A percentile compares a stretch with the other conserved stretches of the same genome.
Conservation (phyloP, 495 filamentous ascomycete genomes). For the Hamigera avellanea region DNA sequence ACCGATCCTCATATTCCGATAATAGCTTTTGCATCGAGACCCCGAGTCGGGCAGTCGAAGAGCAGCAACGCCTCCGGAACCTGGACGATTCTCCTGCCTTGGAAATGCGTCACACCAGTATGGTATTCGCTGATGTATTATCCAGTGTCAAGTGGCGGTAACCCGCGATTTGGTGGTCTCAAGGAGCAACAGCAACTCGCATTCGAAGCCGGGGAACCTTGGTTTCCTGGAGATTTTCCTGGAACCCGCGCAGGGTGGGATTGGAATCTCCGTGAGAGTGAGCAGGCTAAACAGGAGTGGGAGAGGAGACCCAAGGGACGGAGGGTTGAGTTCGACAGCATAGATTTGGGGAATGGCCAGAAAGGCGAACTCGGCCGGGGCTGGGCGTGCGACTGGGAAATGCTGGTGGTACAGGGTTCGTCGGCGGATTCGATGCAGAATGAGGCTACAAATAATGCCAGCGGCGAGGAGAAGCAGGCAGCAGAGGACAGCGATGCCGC, state of each 20-base stretch:
- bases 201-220: constrained; percentile 68
- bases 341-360: constrained; percentile 61
- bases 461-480: constrained; percentile 5
- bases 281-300: constrained; percentile 55
- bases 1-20: constrained; percentile 79
- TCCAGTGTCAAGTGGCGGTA: constrained; percentile 67
- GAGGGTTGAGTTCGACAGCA: constrained; percentile 58
- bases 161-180: constrained; percentile 72
- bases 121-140: constrained; percentile 86
- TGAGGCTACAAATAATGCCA: constrained; percentile 2
- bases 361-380: constrained; percentile 79
- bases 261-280: constrained; percentile 61
- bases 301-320: constrained; percentile 73
- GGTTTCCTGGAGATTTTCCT: constrained; percentile 85
- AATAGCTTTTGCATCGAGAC: constrained; percentile 44
- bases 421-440: too few species aligned
- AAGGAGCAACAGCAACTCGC: constrained; percentile 67
- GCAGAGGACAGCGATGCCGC: constrained; percentile 1
- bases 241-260: constrained; percentile 68
- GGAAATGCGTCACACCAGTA: constrained; percentile 77
- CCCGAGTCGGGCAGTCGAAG: constrained; percentile 18
- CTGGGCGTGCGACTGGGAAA: constrained; percentile 82
- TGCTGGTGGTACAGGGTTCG: too few species aligned
- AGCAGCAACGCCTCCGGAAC: constrained; percentile 45
- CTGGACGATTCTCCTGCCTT: constrained; percentile 83